Conservation (phyloP, 2,329 filamentous ascomycete genomes). For the Canariomyces notabilis region DNA sequence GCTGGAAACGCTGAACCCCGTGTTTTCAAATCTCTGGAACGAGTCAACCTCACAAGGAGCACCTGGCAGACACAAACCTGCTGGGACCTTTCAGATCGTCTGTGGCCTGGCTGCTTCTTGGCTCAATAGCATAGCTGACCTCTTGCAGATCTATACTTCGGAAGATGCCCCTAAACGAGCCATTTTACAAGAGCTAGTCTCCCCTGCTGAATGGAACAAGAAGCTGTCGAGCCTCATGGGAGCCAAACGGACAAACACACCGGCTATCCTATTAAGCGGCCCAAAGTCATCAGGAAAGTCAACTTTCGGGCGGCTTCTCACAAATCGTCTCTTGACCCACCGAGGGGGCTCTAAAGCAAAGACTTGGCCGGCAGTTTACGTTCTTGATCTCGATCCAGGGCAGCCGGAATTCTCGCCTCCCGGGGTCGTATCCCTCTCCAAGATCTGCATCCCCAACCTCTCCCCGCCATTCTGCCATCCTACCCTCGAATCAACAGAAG, state of each 20-base stretch:
- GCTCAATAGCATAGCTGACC: constrained; percentile 21
- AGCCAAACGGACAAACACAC: constrained; percentile 30
- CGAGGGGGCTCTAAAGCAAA: constrained; percentile 25
- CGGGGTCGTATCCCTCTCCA: constrained; percentile 64
- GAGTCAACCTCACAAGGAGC: constrained; percentile 30
- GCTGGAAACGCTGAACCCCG: constrained; percentile 57
- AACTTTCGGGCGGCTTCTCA: constrained; percentile 62
- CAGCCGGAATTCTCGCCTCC: constrained; percentile 70
- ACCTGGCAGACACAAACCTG: constrained; percentile 26
- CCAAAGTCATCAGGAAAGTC: constrained; percentile 72
- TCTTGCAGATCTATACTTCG: constrained; percentile 46
- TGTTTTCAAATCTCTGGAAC: constrained; percentile 65
- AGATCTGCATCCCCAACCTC: constrained; percentile 57
- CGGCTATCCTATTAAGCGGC: constrained; percentile 57
- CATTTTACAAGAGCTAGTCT: constrained; percentile 49
- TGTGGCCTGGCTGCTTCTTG: constrained; percentile 17
- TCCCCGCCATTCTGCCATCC: constrained; percentile 63
- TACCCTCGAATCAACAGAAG: constrained; percentile 30
- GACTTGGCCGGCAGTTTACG: constrained; percentile 38
- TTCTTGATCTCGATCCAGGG: constrained; percentile 73
- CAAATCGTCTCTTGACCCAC: constrained; percentile 61
- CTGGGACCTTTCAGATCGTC: constrained; percentile 48
- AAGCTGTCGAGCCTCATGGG: constrained; percentile 45
- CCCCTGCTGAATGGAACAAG: constrained; percentile 57
- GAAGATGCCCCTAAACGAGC: constrained; percentile 47